These are phyloP conservation scores for Sergeia podlipaevii DNA, from an alignment of 208 protist genomes.

Conservation along the genomic window DNA sequence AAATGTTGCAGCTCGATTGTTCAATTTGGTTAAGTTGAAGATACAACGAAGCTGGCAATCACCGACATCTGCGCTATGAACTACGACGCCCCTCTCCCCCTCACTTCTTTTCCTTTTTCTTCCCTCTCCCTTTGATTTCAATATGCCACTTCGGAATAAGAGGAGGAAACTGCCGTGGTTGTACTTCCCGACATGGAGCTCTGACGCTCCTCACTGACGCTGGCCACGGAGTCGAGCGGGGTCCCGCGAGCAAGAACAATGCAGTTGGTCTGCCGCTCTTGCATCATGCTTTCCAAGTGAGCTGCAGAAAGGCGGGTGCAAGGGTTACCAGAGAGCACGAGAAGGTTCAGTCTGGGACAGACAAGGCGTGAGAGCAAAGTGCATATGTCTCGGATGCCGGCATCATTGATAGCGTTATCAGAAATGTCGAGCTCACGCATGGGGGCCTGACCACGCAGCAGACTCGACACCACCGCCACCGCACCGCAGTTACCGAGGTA, in stretches of 20 bases:
- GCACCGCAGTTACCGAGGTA: slow-evolving; percentile 49
- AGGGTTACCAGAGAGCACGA: slow-evolving; percentile 54
- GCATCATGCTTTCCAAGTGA: slow-evolving; percentile 30
- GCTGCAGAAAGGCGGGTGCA: slow-evolving; percentile 22
- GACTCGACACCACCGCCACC: slow-evolving; percentile 27
- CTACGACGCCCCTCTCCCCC: not conserved
- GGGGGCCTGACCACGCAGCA: slow-evolving; percentile 31
- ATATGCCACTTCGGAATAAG: not conserved
- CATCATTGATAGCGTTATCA: slow-evolving; percentile 57
- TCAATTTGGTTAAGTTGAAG: not conserved
- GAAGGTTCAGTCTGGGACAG: slow-evolving; percentile 26
- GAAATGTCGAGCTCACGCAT: slow-evolving; percentile 61
- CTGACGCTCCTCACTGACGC: slow-evolving; percentile 7
- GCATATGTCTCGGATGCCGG: slow-evolving; percentile 39
- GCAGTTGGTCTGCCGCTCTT: slow-evolving; percentile 29
- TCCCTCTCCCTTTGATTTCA: not conserved
- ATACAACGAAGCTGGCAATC: not conserved
- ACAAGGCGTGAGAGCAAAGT: slow-evolving; percentile 19
- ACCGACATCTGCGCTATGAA: not conserved
- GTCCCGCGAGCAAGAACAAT: slow-evolving; percentile 47
- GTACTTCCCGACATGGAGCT: not conserved
- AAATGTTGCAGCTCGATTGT: too few relatives aligned
- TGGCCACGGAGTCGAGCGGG: slow-evolving; percentile 25
- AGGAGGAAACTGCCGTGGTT: not conserved
- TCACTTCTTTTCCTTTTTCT: not conserved